A percentile compares a stretch with the other conserved stretches of the same genome.
phyloP scores from a whole-genome alignment of 495 filamentous ascomycete genomes.

The Penicillium cataractarum region DNA sequence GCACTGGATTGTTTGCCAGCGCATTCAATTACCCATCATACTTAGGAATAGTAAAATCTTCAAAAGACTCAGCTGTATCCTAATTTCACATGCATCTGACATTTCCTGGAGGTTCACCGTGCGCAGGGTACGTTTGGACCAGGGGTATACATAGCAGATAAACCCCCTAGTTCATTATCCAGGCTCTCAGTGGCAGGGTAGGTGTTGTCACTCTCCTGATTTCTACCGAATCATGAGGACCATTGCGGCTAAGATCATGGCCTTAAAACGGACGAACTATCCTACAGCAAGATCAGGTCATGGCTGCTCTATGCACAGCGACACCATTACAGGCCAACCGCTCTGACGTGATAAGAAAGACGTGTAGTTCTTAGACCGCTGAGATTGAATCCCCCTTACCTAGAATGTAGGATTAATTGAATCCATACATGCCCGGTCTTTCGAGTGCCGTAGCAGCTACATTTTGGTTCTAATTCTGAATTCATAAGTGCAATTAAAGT shows the following conservation, averaged over 20 bases:
- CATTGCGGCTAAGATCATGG: neutral
- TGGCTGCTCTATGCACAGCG: neutral
- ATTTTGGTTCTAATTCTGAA: neutral
- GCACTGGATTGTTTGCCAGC: neutral
- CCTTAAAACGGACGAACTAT: neutral
- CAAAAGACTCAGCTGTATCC: neutral
- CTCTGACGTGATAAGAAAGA: neutral
- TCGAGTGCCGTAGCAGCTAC: neutral
- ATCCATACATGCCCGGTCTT: neutral
- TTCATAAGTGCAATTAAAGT: neutral
- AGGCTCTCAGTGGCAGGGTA: neutral
- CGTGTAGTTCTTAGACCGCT: too few relatives aligned
- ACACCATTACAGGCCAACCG: neutral
- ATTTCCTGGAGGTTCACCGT: neutral
- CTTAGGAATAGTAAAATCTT: neutral
- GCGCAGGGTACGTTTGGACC: neutral
- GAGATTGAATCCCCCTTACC: neutral
- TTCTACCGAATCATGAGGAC: neutral
- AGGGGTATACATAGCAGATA: neutral
- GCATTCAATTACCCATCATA: neutral
- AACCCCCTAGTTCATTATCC: neutral
- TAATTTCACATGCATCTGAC: neutral
- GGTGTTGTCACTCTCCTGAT: neutral
- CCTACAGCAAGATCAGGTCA: neutral
- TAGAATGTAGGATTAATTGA: neutral